Conservation (phyloP, 2,329 filamentous ascomycete species). For the Tolypocladium album region DNA sequence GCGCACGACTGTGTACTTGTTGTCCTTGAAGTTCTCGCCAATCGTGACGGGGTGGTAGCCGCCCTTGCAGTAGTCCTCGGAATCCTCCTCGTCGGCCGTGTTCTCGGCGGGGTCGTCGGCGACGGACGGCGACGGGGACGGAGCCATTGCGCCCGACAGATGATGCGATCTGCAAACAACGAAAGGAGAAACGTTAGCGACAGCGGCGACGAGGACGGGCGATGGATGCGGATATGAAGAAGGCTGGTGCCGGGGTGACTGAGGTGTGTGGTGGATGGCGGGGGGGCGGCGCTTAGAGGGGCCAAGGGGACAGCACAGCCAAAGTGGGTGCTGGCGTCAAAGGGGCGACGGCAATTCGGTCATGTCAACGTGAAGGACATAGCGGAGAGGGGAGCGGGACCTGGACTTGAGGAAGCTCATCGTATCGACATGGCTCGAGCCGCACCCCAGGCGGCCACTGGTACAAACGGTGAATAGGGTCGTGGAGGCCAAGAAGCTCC, state of each 20-base stretch:
- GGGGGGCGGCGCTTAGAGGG: background rate
- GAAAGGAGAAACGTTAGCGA: constrained; percentile 3
- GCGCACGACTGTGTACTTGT: constrained; percentile 89
- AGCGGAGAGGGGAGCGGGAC: constrained; percentile 14
- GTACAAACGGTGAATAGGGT: background rate
- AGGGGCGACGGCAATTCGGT: background rate
- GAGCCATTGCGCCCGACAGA: constrained; percentile 47
- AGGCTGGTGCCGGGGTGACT: background rate
- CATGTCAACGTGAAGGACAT: background rate
- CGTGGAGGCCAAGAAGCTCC: background rate
- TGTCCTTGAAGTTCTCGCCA: constrained; percentile 95
- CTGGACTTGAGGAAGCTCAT: constrained; percentile 35
- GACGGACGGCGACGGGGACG: constrained; percentile 68
- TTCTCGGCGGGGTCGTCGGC: constrained; percentile 74
- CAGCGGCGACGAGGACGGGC: constrained; percentile 5
- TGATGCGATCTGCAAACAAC: constrained; percentile 36
- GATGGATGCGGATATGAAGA: background rate
- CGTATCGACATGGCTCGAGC: constrained; percentile 24
- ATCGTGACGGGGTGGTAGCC: constrained; percentile 93
- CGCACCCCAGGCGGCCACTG: background rate
- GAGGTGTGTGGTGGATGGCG: background rate
- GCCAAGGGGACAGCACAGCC: background rate
- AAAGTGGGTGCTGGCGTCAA: background rate
- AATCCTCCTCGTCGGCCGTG: constrained; percentile 96
- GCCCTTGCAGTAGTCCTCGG: constrained; percentile 98